Evolutionary conservation across 1,284 basidiomycete species (phyloP), one percentile per base, ranked within the genome.

Genomic region (Ceratobasidium sp.): DNA sequence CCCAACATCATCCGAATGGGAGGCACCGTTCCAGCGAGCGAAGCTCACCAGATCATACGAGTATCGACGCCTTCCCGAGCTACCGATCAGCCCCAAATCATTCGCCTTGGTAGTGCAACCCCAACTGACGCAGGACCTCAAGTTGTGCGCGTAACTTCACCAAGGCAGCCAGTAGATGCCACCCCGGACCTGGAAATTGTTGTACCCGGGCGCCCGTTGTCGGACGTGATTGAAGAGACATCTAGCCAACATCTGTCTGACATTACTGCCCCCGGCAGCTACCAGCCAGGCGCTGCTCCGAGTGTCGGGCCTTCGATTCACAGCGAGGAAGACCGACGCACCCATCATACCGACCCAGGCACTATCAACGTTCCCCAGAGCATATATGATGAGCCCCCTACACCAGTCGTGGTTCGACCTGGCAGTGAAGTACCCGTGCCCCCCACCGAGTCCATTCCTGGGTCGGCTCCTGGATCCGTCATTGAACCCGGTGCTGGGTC

Each of bases 1-100:
- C 75, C 75, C n/a, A 45, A 78, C 8, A 71, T 78, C 28, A 68
- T 78, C 31, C 65, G 77, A 6, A 64, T 76, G 26, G 77, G 65
- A 8, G 63, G 42, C 5, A 42, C 54, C 1, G 69, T 37, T 42
- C 69, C 69, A 26, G n/a, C 26, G 5, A 45, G 37, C 33, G 67
- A 58, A 4, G 67, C 28, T 17, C 54, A 54, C 26, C 69, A 73
- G 37, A 54, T 68, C 58, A 47, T 78, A 28, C 61, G 76, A 31
- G 75, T 61, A n/a, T 63, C 76, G 31, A 26, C 66, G 2, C 69
- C 58, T 51, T 75, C 76, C 17, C 63, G 35, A 42, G 45, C 39
- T 51, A 28, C 75, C 2, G 75, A 63, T 20, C 53, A 35, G 17
- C 68, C 77, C 10, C 63, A 75, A 1, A 71, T 78, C 45, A 76